Evolutionary conservation across 805 yeast species (phyloP).

Genomic region (Kazachstania viticola): DNA sequence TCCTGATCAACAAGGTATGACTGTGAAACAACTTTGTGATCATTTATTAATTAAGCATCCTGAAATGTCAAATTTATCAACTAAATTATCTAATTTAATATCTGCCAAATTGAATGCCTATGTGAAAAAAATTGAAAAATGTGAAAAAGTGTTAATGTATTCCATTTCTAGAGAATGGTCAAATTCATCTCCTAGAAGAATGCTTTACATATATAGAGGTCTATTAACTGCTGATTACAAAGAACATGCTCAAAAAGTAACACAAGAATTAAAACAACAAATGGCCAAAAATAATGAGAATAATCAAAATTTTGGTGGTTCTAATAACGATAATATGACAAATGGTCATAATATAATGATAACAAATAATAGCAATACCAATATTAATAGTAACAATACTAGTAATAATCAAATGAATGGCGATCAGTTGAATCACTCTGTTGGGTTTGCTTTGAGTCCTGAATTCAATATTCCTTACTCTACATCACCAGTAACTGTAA

Average conservation of each 20-base stretch:
- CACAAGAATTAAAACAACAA: slow-evolving; percentile 18
- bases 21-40: slow-evolving; percentile 83
- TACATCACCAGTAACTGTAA: slow-evolving; percentile 71
- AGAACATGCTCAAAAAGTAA: slow-evolving; percentile 54
- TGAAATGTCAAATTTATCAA: slow-evolving; percentile 69
- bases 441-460: slow-evolving; percentile 17
- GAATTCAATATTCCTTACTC: slow-evolving; percentile 49
- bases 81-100: slow-evolving; percentile 70
- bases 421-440: neutral
- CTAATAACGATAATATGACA: neutral
- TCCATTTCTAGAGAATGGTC: slow-evolving; percentile 85
- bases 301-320: too few species aligned
- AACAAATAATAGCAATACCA: neutral
- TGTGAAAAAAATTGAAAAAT: slow-evolving; percentile 75
- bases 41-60: slow-evolving; percentile 64
- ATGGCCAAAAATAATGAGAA: slow-evolving; percentile 2
- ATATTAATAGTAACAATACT: slow-evolving; percentile 1
- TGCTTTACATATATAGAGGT: slow-evolving; percentile 82
- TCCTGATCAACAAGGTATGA: slow-evolving; percentile 64
- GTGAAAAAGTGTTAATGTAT: slow-evolving; percentile 60
- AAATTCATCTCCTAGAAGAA: slow-evolving; percentile 77
- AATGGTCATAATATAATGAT: too few species aligned
- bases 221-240: slow-evolving; percentile 65
- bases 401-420: neutral
- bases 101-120: slow-evolving; percentile 78